phyloP scores from a whole-genome alignment of 805 yeast genomes.

The Myxozyma vanderwaltii region DNA sequence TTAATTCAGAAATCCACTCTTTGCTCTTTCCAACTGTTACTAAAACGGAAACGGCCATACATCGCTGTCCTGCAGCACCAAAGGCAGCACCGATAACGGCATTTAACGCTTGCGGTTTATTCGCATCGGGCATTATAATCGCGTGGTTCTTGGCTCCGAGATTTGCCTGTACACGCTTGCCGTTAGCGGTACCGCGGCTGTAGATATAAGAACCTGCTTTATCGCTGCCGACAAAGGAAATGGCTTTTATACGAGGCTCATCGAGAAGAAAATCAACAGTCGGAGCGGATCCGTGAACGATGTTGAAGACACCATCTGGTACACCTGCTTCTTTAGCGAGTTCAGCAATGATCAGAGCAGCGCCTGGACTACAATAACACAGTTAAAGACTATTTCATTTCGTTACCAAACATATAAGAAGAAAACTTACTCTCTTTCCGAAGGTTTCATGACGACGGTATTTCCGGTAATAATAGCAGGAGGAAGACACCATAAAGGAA shows the following conservation, averaged over 20 bases:
- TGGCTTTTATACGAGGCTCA: conserved; percentile 74
- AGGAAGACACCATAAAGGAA: conserved; percentile 69
- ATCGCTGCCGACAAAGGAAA: conserved; percentile 79
- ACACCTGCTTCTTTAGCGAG: conserved; percentile 72
- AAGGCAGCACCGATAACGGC: conserved; percentile 75
- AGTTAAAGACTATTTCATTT: no score
- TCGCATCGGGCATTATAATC: conserved; percentile 71
- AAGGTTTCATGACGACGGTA: conserved; percentile 67
- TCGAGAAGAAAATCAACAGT: conserved; percentile 70
- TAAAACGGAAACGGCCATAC: conserved; percentile 75
- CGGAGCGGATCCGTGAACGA: conserved; percentile 67
- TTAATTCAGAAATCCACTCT: conserved; percentile 64
- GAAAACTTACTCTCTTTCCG: conserved; percentile 57
- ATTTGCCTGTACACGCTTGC: conserved; percentile 76
- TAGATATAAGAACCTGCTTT: conserved; percentile 76
- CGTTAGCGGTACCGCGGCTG: conserved; percentile 63
- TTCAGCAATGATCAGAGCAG: conserved; percentile 72
- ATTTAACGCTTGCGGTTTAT: conserved; percentile 61
- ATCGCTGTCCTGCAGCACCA: conserved; percentile 84
- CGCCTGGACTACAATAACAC: conserved; percentile 55
- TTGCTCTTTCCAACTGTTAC: conserved; percentile 70
- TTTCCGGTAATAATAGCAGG: conserved; percentile 69
- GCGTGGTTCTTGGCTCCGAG: conserved; percentile 81
- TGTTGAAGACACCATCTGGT: conserved; percentile 64
- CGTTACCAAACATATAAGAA: no score